Conservation (phyloP, 257 asterid species). For the Fraxinus pennsylvanica region DNA sequence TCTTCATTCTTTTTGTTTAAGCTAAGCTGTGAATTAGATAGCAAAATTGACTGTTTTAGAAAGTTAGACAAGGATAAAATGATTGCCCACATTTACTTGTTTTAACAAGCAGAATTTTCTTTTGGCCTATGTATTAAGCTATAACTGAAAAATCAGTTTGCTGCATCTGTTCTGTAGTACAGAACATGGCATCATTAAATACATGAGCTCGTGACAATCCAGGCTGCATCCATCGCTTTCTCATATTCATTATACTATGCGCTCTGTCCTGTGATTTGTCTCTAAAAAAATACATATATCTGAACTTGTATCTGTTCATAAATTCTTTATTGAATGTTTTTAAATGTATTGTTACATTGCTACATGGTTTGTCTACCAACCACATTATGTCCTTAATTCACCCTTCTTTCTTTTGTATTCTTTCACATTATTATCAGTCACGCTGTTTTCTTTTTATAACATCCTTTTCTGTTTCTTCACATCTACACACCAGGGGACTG, state of each 20-base stretch:
- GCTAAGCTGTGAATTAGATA: not conserved
- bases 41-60: not conserved
- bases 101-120: not conserved
- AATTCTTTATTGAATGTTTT: not conserved
- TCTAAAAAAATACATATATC: too few relatives aligned
- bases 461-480: constrained; percentile 11
- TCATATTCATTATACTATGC: not conserved
- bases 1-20: not conserved
- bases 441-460: not conserved
- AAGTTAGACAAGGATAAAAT: not conserved
- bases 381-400: not conserved
- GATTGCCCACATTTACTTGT: too few relatives aligned
- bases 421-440: not conserved
- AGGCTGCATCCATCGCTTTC: not conserved
- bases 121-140: not conserved
- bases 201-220: not conserved
- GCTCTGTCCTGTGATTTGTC: not conserved
- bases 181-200: not conserved
- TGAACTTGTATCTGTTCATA: not conserved
- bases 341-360: not conserved
- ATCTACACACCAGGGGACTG: constrained; percentile 67
- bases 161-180: not conserved
- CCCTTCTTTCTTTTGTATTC: not conserved
- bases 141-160: not conserved
- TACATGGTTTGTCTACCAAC: constrained; percentile 8